phyloP scores from a whole-genome alignment of 164 flowering plant species.

The Warburgia ugandensis region DNA sequence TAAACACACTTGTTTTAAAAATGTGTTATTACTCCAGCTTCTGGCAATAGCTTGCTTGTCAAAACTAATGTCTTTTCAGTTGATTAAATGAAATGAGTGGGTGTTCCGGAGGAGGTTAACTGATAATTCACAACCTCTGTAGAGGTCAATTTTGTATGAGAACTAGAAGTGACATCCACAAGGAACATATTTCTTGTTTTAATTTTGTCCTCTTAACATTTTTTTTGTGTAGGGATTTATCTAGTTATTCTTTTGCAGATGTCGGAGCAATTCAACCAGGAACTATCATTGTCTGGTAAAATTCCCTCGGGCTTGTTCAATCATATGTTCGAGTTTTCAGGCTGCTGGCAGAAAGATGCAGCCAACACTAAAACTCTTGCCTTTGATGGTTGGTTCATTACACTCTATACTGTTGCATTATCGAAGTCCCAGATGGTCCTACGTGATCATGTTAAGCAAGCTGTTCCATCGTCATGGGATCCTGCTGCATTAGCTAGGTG shows the following conservation, averaged over 20 bases:
- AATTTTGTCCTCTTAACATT: too few species aligned
- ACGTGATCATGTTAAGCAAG: conserved; percentile 76
- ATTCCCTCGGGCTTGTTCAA: conserved; percentile 90
- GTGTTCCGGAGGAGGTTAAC: neutral
- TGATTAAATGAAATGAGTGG: neutral
- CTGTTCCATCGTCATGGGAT: conserved; percentile 95
- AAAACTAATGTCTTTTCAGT: neutral
- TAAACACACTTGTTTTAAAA: too few species aligned
- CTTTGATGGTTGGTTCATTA: conserved; percentile 89
- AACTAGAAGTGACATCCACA: neutral
- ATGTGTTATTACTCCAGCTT: too few species aligned
- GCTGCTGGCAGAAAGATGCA: conserved; percentile 97
- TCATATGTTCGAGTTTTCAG: conserved; percentile 75
- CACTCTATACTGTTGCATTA: conserved; percentile 72
- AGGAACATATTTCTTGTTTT: neutral
- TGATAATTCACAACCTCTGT: neutral
- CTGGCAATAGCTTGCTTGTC: too few species aligned
- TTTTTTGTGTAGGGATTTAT: neutral
- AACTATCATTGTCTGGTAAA: conserved; percentile 76
- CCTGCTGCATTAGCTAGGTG: conserved; percentile 93
- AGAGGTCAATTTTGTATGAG: too few species aligned
- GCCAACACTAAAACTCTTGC: conserved; percentile 84
- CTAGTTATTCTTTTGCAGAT: conserved; percentile 37
- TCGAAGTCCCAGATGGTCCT: conserved; percentile 74
- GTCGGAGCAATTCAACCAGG: conserved; percentile 97